Conservation (phyloP, 108 stramenopile genomes). For the Cyclotella cryptica region DNA sequence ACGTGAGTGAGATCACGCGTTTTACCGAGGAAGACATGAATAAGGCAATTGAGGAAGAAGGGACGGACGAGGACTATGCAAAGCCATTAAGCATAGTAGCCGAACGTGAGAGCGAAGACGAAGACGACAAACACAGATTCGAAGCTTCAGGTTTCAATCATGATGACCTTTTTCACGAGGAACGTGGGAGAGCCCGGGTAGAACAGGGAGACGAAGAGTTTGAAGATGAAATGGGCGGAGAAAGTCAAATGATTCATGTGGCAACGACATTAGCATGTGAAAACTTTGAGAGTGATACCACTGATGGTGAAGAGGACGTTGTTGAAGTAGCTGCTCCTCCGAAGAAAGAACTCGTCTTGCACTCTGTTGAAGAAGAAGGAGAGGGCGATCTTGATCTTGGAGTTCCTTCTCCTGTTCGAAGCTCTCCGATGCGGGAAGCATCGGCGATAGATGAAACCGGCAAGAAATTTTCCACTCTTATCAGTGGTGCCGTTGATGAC, state of each 20-base stretch:
- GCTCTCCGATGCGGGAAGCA: not conserved
- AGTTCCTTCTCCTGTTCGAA: slow-evolving; percentile 1
- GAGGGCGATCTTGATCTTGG: not conserved
- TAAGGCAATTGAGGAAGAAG: slow-evolving; percentile 32
- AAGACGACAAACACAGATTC: slow-evolving; percentile 21
- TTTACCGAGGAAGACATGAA: slow-evolving; percentile 40
- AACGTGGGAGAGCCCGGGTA: slow-evolving; percentile 62
- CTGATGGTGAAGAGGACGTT: slow-evolving; percentile 20
- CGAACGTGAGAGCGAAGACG: slow-evolving; percentile 11
- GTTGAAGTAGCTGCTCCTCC: not conserved
- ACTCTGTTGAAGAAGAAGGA: not conserved
- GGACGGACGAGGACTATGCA: slow-evolving; percentile 17
- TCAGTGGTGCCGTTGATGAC: no score
- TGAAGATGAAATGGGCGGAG: slow-evolving; percentile 82
- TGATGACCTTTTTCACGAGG: slow-evolving; percentile 62
- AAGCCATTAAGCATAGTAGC: slow-evolving; percentile 31
- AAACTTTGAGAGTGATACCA: slow-evolving; percentile 21
- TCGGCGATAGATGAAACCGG: no score
- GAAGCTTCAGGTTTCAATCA: slow-evolving; percentile 51
- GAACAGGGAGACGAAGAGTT: slow-evolving; percentile 67
- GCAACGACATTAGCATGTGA: slow-evolving; percentile 45
- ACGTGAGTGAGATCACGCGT: slow-evolving; percentile 33
- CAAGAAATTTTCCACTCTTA: no score
- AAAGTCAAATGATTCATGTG: slow-evolving; percentile 61
- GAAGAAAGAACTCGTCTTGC: not conserved